These are phyloP conservation scores for Trichophyton schoenleinii DNA, from an alignment of 2,329 filamentous ascomycete genomes.

Conservation along the genomic window DNA sequence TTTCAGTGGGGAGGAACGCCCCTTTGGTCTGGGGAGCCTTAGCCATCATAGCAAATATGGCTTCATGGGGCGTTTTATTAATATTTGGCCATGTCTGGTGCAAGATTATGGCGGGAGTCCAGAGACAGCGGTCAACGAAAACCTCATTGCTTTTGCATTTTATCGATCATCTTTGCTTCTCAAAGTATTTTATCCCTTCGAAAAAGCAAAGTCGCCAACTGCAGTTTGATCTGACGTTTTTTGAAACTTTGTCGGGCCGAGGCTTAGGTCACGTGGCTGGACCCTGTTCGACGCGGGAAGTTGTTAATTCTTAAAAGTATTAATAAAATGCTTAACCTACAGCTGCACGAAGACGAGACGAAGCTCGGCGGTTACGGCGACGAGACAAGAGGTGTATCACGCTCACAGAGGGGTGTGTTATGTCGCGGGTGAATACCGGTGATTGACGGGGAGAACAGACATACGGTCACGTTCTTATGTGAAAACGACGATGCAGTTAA, in stretches of 20 bases:
- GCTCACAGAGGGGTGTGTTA: background rate
- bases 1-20: constrained; percentile 41
- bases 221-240: background rate
- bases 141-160: background rate
- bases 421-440: background rate
- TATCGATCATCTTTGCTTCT: background rate
- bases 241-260: background rate
- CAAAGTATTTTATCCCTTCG: background rate
- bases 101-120: background rate
- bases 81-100: background rate
- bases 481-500: background rate
- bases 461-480: background rate
- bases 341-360: too few relatives aligned
- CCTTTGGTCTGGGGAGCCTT: background rate
- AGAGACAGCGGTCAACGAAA: background rate
- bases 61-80: background rate
- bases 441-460: background rate
- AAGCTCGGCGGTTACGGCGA: too few relatives aligned
- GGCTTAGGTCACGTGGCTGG: background rate
- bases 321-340: too few relatives aligned
- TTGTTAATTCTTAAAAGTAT: too few relatives aligned
- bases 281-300: background rate
- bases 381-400: too few relatives aligned
- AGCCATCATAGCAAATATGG: background rate
- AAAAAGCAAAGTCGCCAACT: background rate